A percentile compares a stretch with the other conserved stretches of the same genome.
Evolutionary conservation across 139 green algal species (phyloP).

Genomic region (Yamagishiella unicocca): DNA sequence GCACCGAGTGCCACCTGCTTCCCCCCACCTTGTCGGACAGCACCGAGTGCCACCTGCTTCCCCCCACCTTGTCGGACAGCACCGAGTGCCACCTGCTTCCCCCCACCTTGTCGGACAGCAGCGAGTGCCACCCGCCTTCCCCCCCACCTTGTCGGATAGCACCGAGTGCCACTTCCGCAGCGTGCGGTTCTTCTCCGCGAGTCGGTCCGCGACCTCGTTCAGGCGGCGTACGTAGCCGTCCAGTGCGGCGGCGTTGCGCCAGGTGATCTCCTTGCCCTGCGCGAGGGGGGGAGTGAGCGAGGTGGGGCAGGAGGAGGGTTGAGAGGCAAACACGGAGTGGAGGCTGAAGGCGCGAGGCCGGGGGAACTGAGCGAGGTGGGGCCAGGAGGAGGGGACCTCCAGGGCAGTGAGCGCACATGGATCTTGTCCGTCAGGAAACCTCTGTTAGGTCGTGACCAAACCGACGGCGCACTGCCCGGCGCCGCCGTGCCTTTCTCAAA

Average conservation of each 20-base stretch:
- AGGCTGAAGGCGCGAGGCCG: too few relatives aligned
- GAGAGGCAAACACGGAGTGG: too few relatives aligned
- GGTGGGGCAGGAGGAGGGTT: too few relatives aligned
- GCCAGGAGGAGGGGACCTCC: too few relatives aligned
- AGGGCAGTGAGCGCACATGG: too few relatives aligned
- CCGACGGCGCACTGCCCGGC: too few relatives aligned
- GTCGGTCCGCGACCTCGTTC: constrained; percentile 64
- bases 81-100: too few relatives aligned
- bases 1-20: constrained; percentile 69
- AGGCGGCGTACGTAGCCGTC: constrained; percentile 80
- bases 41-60: too few relatives aligned
- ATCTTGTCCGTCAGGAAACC: too few relatives aligned
- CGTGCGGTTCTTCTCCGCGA: constrained; percentile 68
- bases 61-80: constrained; percentile 3
- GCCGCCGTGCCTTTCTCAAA: neutral
- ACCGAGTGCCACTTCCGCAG: constrained; percentile 76
- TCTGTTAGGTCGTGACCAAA: too few relatives aligned
- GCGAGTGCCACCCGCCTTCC: neutral
- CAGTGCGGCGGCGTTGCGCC: constrained; percentile 78
- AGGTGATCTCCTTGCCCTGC: constrained; percentile 83
- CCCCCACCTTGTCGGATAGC: constrained; percentile 58
- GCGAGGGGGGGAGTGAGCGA: too few relatives aligned
- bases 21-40: constrained; percentile 12
- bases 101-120: constrained; percentile 7
- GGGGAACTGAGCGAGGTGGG: too few relatives aligned